Evolutionary conservation across 306 rosid genomes (phyloP).

Genomic region (Abrus pulchellus): DNA sequence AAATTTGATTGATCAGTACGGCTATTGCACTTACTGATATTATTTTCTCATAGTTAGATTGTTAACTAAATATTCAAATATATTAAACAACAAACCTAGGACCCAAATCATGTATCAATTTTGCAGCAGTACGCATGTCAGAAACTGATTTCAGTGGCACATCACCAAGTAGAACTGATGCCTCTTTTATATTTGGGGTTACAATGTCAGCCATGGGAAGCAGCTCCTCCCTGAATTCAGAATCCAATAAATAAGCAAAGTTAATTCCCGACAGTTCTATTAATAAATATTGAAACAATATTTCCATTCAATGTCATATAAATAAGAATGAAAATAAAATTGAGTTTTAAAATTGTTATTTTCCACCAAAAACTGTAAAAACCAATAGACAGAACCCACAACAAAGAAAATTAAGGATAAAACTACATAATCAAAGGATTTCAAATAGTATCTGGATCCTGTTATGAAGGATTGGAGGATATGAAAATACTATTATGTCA

Average conservation of each 20-base stretch:
- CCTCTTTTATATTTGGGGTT: conserved; percentile 94
- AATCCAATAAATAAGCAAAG: conserved; percentile 44
- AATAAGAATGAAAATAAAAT: conserved; percentile 1
- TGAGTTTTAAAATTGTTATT: background rate
- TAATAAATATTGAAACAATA: conserved; percentile 11
- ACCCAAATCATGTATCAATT: conserved; percentile 76
- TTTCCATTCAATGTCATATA: conserved; percentile 15
- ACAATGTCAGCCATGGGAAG: conserved; percentile 87
- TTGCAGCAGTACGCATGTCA: conserved; percentile 92
- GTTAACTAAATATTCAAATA: conserved; percentile 26
- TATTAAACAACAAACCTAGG: conserved; percentile 66
- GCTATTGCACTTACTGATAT: conserved; percentile 1
- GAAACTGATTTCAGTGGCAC: conserved; percentile 73
- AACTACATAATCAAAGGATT: background rate
- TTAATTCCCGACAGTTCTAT: conserved; percentile 41
- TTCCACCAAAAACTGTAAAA: conserved; percentile 22
- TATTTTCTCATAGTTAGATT: conserved; percentile 14
- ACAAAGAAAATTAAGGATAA: conserved; percentile 10
- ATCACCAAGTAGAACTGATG: conserved; percentile 82
- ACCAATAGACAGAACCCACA: background rate
- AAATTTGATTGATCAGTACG: conserved; percentile 12
- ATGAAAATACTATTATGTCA: conserved; percentile 20
- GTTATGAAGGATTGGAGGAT: background rate
- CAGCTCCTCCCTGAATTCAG: conserved; percentile 81
- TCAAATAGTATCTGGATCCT: background rate